Evolutionary conservation across 495 filamentous ascomycete genomes (phyloP).

Genomic region (Hyaloscypha finlandica): DNA sequence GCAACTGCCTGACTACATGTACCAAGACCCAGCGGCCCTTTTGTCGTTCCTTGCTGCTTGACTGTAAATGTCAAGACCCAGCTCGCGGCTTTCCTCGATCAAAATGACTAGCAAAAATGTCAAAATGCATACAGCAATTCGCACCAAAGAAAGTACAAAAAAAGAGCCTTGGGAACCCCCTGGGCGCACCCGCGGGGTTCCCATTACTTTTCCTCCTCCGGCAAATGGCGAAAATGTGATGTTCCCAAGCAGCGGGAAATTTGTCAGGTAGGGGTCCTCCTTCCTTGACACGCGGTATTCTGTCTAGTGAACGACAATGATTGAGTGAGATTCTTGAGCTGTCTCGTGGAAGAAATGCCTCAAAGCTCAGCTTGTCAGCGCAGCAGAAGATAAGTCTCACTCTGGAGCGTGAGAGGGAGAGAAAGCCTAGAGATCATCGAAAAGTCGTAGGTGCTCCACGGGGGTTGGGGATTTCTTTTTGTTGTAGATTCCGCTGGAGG

Average conservation of each 20-base stretch:
- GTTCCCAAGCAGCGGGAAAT: constrained; percentile 18
- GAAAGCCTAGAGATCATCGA: no score
- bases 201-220: constrained; percentile 11
- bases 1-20: no score
- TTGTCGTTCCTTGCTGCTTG: no score
- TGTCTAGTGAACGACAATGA: not conserved
- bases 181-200: not conserved
- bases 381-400: no score
- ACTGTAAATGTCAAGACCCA: not conserved
- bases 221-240: constrained; percentile 17
- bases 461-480: no score
- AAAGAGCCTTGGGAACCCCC: not conserved
- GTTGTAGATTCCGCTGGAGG: no score
- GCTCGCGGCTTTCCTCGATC: not conserved
- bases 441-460: no score
- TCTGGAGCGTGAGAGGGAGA: no score
- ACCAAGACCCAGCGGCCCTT: no score
- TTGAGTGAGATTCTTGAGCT: not conserved
- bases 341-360: no score
- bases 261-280: not conserved
- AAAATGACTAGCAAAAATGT: no score
- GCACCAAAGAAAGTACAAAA: not conserved
- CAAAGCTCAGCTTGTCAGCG: no score
- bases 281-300: not conserved
- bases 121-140: not conserved